Percentiles rank a stretch among this genome's conserved stretches.
These are phyloP conservation scores for Solanum infundibuliforme DNA, from an alignment of 257 asterid genomes.

Conservation along the genomic window DNA sequence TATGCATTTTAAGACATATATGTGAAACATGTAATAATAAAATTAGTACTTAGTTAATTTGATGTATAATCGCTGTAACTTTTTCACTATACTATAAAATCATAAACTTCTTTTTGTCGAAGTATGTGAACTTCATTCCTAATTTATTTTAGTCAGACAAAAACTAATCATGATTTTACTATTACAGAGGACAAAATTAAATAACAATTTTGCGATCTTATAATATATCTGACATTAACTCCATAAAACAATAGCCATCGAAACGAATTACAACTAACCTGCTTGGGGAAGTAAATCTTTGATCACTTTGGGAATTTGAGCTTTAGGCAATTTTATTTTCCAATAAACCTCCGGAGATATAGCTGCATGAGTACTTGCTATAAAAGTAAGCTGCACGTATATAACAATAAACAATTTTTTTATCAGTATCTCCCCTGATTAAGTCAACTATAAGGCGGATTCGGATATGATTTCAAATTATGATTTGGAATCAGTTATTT, in stretches of 20 bases:
- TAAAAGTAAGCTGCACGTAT: conserved; percentile 3
- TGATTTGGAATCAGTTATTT: no score
- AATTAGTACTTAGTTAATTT: background rate
- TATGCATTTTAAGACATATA: no score
- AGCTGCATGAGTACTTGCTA: conserved; percentile 10
- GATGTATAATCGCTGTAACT: background rate
- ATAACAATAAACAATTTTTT: background rate
- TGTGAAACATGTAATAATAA: background rate
- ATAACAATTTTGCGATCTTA: no score
- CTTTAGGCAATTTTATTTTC: conserved; percentile 13
- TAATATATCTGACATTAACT: no score
- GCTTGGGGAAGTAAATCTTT: conserved; percentile 3
- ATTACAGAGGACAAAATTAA: background rate
- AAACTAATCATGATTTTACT: background rate
- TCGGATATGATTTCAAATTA: background rate
- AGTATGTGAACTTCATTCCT: no score
- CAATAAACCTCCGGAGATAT: conserved; percentile 12
- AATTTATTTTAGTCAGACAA: background rate
- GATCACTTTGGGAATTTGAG: conserved; percentile 13
- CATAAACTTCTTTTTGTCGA: no score
- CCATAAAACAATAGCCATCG: no score
- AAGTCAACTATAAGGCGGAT: background rate
- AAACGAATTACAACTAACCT: background rate
- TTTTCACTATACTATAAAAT: no score
- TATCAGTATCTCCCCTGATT: background rate